These are phyloP conservation scores for Leishmania amazonensis DNA, from an alignment of 208 protist species.

Conservation along the genomic window DNA sequence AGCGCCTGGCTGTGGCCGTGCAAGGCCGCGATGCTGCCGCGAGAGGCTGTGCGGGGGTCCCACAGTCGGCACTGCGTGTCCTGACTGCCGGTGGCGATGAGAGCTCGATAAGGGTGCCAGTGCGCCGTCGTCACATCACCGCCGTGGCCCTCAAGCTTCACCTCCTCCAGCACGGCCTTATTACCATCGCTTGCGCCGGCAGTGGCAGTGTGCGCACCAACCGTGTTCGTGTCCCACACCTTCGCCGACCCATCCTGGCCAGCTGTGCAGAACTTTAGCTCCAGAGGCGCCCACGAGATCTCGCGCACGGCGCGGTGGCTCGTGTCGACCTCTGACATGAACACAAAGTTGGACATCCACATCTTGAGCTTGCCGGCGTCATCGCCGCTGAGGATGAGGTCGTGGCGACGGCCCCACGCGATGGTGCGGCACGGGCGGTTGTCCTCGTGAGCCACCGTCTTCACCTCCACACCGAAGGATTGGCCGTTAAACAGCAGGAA, in stretches of 20 bases:
- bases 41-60: constrained; percentile 81
- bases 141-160: constrained; percentile 87
- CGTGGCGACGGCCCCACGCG: constrained; percentile 77
- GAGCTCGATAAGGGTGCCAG: constrained; percentile 84
- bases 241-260: constrained; percentile 85
- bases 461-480: constrained; percentile 88
- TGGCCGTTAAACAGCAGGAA: constrained; percentile 90
- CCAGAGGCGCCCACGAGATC: constrained; percentile 74
- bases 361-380: constrained; percentile 85
- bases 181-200: constrained; percentile 6
- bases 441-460: constrained; percentile 87
- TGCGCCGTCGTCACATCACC: constrained; percentile 86
- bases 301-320: constrained; percentile 81
- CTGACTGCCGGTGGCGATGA: constrained; percentile 88
- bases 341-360: constrained; percentile 83
- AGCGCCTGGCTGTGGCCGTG: constrained; percentile 82
- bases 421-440: constrained; percentile 69
- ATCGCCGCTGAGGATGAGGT: constrained; percentile 85
- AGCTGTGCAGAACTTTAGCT: constrained; percentile 84
- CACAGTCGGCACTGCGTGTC: constrained; percentile 86
- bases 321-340: constrained; percentile 80
- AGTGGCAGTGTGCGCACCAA: constrained; percentile 37
- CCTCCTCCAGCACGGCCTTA: constrained; percentile 56
- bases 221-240: constrained; percentile 80
- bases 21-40: constrained; percentile 77